Percentiles rank a stretch among this genome's conserved stretches.
phyloP scores from a whole-genome alignment of 164 flowering plant species.

The Annona squamosa region DNA sequence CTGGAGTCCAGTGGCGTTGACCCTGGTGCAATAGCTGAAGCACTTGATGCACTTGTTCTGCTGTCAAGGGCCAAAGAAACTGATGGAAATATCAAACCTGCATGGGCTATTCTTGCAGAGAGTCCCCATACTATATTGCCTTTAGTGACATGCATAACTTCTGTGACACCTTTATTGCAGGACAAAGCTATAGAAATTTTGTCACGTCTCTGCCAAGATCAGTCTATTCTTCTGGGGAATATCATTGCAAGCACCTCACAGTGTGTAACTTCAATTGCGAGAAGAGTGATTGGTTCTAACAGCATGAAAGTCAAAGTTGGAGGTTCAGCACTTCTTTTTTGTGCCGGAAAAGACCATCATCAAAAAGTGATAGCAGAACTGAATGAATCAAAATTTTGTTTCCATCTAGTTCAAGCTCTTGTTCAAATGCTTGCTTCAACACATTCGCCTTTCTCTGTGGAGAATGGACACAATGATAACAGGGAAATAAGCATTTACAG shows the following conservation, averaged over 20 bases:
- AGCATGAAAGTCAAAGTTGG: conserved; percentile 65
- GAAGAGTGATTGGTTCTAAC: conserved; percentile 57
- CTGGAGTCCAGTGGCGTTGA: conserved; percentile 52
- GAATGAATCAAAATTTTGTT: conserved; percentile 42
- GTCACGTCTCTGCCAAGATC: conserved; percentile 71
- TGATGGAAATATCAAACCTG: conserved; percentile 54
- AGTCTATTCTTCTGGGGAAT: conserved; percentile 56
- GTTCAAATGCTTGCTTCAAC: conserved; percentile 52
- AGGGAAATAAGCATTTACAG: conserved; percentile 54
- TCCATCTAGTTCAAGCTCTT: conserved; percentile 69
- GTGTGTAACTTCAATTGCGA: conserved; percentile 61
- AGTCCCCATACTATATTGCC: conserved; percentile 60
- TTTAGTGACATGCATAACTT: conserved; percentile 68
- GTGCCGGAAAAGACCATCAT: conserved; percentile 78
- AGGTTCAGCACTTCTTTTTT: conserved; percentile 82
- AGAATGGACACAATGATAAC: conserved; percentile 22
- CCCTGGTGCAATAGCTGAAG: conserved; percentile 69
- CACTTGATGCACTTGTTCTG: conserved; percentile 78
- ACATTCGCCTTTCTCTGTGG: conserved; percentile 19
- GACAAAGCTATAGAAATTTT: conserved; percentile 87
- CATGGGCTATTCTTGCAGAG: conserved; percentile 80
- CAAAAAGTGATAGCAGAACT: conserved; percentile 63
- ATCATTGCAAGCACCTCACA: conserved; percentile 49
- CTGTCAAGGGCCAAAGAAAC: conserved; percentile 55
- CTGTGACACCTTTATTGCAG: conserved; percentile 61